Base-by-base conservation (phyloP, 1,139 yeast species). In the Candida glucosophila region DNA sequence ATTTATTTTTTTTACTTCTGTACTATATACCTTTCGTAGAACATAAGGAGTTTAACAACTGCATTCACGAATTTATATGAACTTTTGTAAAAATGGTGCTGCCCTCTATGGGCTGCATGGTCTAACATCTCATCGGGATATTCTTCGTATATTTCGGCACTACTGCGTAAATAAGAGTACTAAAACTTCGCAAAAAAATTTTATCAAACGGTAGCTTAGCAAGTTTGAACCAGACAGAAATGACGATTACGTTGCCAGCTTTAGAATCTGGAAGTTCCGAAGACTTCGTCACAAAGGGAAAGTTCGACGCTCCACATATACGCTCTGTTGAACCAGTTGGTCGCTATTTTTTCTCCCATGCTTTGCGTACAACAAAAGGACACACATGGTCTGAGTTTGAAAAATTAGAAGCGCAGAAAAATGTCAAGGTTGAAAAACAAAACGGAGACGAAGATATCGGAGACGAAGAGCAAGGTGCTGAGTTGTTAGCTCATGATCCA, bases 331-430 rank as follows among this genome's bases (percentile, higher is more conserved):
- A 90, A 62, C 97, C 98, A 19, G 96, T 88, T 41, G 99, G 99
- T 29, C 92, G 92, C 39, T 81, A 73, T 52, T 90, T 85, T 64
- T 69, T 92, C 48, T 95, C 96, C 31, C 98, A 92, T 50, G 98
- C 98, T 33, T 78, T 95, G 43, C 81, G 98, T 69, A 76, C 93
- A 35, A 68, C 88, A 43, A 77, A 95, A 61, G 95, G 95, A 56
- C 95, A 94, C 63, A 85, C 97, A 32, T 90, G 96, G 95, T 85
- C 96, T 28, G 97, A 92, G 60, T 90, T 74, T 49, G 98, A 90
- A 63, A 78, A 81, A 55, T 66, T 86, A 43, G 94, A 88, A 67
- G 96, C 95, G 34, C 93, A 79, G 54, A 78, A 76, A 60, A 83
- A 83, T 56, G 95, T 83, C 47, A 71, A 73, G 47, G 62, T 62